Evolutionary conservation across 176 grass and related monocot genomes (phyloP).

Genomic region (Juncus inflexus): DNA sequence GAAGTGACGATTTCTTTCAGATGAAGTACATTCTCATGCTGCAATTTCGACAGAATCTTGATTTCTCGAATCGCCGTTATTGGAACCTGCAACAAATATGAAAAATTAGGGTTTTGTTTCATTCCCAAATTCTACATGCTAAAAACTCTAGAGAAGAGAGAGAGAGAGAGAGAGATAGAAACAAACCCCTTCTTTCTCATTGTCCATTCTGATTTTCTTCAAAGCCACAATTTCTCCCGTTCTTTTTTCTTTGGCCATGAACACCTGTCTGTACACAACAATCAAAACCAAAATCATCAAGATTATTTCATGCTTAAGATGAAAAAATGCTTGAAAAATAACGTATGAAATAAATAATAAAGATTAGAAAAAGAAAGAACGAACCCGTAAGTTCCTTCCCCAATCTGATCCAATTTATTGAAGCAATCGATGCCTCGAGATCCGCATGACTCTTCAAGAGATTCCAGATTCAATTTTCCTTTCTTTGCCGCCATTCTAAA

Average conservation of each 20-base stretch:
- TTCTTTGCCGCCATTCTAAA: constrained; percentile 46
- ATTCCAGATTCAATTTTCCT: constrained; percentile 60
- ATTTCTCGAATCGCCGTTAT: constrained; percentile 94
- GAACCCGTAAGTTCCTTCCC: constrained; percentile 68
- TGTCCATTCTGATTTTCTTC: constrained; percentile 96
- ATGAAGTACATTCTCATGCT: constrained; percentile 87
- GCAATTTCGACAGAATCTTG: constrained; percentile 89
- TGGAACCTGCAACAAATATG: constrained; percentile 51
- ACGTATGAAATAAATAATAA: no score
- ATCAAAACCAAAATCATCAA: no score
- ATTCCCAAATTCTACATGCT: background rate
- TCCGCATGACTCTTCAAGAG: constrained; percentile 39
- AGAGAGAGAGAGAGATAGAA: background rate
- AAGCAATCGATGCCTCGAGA: constrained; percentile 69
- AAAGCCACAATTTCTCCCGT: constrained; percentile 82
- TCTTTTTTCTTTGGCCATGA: constrained; percentile 80
- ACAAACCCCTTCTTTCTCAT: constrained; percentile 75
- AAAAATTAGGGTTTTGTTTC: background rate
- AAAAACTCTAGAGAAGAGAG: background rate
- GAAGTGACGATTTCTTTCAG: constrained; percentile 95
- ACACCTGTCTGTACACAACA: constrained; percentile 54
- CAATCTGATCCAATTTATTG: constrained; percentile 74
- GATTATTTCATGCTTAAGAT: no score
- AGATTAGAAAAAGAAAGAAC: no score
- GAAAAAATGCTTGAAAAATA: no score